phyloP scores from a whole-genome alignment of 2,329 filamentous ascomycete species.

The Penicillium verrucosum region DNA sequence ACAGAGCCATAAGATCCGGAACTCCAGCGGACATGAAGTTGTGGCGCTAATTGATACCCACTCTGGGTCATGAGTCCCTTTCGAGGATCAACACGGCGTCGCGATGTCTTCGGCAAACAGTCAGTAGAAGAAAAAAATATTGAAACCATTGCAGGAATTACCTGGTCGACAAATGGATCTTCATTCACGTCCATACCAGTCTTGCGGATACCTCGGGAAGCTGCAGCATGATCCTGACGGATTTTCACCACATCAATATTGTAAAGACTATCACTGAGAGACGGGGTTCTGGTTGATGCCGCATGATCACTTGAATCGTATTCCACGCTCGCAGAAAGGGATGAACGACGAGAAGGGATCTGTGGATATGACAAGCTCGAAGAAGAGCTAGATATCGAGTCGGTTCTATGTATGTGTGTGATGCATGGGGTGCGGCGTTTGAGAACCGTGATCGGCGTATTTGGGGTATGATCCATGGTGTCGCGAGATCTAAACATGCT shows the following conservation, averaged over 20 bases:
- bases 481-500: slow-evolving; percentile 23
- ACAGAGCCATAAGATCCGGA: slow-evolving; percentile 21
- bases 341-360: slow-evolving; percentile 30
- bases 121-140: slow-evolving; percentile 3
- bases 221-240: slow-evolving; percentile 3
- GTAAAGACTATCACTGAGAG: slow-evolving; percentile 17
- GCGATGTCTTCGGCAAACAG: slow-evolving; percentile 4
- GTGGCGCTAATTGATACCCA: slow-evolving; percentile 7
- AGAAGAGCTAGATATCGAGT: slow-evolving; percentile 3
- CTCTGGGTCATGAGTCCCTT: neutral
- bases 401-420: neutral
- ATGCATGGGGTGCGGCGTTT: slow-evolving; percentile 33
- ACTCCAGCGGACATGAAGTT: slow-evolving; percentile 22
- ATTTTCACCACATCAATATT: slow-evolving; percentile 25
- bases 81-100: neutral
- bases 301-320: slow-evolving; percentile 13
- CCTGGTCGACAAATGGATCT: slow-evolving; percentile 19
- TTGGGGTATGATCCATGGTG: slow-evolving; percentile 28
- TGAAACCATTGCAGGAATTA: neutral
- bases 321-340: slow-evolving; percentile 15
- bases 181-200: neutral
- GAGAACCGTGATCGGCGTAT: slow-evolving; percentile 52
- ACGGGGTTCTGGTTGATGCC: slow-evolving; percentile 25
- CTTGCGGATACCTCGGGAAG: neutral
- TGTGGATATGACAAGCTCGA: slow-evolving; percentile 17